Conservation (phyloP, 805 yeast species). For the Saturnispora dispora region DNA sequence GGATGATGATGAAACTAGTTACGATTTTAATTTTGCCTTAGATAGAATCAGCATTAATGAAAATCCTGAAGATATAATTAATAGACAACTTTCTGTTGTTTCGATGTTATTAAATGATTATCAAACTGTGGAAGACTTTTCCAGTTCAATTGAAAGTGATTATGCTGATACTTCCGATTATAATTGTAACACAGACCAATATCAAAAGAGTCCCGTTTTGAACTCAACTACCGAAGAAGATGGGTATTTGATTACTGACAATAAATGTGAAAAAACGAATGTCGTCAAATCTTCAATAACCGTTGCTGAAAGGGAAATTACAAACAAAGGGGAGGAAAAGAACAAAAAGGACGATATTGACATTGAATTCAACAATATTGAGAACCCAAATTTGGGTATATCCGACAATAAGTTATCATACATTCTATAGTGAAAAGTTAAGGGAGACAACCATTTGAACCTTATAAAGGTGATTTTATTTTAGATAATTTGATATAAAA, state of each 20-base stretch:
- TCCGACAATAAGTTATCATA: no score
- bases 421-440: no score
- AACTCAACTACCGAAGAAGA: not conserved
- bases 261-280: not conserved
- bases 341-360: no score
- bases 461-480: no score
- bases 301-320: not conserved
- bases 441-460: no score
- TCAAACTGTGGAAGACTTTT: slow-evolving; percentile 7
- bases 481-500: no score
- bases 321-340: no score
- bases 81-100: slow-evolving; percentile 16
- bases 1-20: not conserved
- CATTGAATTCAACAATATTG: no score
- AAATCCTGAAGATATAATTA: not conserved
- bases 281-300: not conserved
- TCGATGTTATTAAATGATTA: slow-evolving; percentile 18
- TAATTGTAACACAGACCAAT: not conserved
- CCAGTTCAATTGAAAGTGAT: slow-evolving; percentile 1
- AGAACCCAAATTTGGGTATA: no score
- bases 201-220: not conserved
- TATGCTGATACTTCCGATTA: not conserved
- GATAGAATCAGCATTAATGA: not conserved
- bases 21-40: not conserved
- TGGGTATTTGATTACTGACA: not conserved